A percentile compares a stretch with the other conserved stretches of the same genome.
Conservation (phyloP, 164 flowering plant genomes). For the Malania oleifera region DNA sequence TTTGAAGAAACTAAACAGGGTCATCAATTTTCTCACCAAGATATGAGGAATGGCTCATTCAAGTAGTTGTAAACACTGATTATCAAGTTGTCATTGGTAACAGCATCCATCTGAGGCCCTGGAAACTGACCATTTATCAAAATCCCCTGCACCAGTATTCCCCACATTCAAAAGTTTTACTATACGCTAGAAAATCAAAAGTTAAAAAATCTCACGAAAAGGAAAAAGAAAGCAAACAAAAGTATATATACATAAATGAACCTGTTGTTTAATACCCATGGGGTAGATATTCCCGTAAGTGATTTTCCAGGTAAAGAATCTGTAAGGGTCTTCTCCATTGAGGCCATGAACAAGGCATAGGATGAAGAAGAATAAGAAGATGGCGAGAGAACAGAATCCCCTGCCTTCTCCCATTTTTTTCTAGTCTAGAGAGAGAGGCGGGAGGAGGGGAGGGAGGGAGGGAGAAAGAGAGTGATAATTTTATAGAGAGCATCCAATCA, state of each 20-base stretch:
- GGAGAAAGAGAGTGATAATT: no score
- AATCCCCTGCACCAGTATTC: slow-evolving; percentile 67
- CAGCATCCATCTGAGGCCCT: slow-evolving; percentile 85
- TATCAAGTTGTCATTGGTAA: slow-evolving; percentile 87
- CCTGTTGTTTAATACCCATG: slow-evolving; percentile 67
- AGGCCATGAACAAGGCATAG: slow-evolving; percentile 23
- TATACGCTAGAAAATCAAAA: neutral
- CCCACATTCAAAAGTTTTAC: neutral
- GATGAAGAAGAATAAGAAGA: slow-evolving; percentile 16
- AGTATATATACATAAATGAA: slow-evolving; percentile 11
- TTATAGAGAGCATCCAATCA: no score
- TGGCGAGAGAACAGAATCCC: slow-evolving; percentile 8
- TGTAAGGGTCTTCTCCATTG: slow-evolving; percentile 56
- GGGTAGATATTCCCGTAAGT: slow-evolving; percentile 63
- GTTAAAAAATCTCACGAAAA: neutral
- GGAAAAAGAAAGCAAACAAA: neutral
- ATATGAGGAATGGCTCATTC: slow-evolving; percentile 85
- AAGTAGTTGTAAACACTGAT: slow-evolving; percentile 82
- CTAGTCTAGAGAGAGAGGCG: no score
- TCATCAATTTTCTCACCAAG: slow-evolving; percentile 67
- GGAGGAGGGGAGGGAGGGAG: no score
- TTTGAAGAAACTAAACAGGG: neutral
- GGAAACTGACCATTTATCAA: slow-evolving; percentile 98
- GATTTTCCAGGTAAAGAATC: slow-evolving; percentile 57
- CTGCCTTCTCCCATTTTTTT: slow-evolving; percentile 14